A percentile compares a stretch with the other conserved stretches of the same genome.
Evolutionary conservation across 371 early-diverging fungal species (phyloP).

Genomic region (Mortierella sp.): DNA sequence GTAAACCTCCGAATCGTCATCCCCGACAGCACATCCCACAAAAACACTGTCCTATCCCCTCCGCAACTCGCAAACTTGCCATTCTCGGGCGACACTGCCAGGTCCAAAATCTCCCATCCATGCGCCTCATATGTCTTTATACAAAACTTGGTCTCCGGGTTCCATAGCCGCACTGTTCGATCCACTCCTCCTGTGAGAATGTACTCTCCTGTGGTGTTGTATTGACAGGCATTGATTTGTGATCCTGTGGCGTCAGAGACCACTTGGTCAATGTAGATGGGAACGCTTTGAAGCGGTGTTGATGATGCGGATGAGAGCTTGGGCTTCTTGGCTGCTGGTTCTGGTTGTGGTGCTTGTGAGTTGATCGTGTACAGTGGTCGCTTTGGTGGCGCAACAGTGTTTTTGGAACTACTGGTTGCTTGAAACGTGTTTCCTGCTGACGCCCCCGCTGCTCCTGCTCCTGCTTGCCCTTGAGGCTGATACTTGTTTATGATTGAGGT

Average conservation of each 20-base stretch:
- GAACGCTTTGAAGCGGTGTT: slow-evolving; percentile 7
- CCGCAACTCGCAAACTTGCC: slow-evolving; percentile 87
- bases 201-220: slow-evolving; percentile 80
- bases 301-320: not conserved
- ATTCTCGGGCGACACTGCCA: slow-evolving; percentile 86
- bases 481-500: slow-evolving; percentile 20
- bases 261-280: slow-evolving; percentile 41
- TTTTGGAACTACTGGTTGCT: not conserved
- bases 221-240: slow-evolving; percentile 71
- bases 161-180: slow-evolving; percentile 86
- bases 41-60: slow-evolving; percentile 82
- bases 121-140: slow-evolving; percentile 90
- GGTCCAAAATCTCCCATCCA: slow-evolving; percentile 87
- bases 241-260: slow-evolving; percentile 48
- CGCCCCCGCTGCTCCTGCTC: not conserved
- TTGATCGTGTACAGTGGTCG: not conserved
- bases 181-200: slow-evolving; percentile 86
- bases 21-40: slow-evolving; percentile 91
- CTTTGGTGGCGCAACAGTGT: slow-evolving; percentile 12
- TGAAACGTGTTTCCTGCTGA: not conserved
- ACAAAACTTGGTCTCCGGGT: slow-evolving; percentile 74
- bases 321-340: slow-evolving; percentile 4
- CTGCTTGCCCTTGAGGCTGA: not conserved
- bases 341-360: slow-evolving; percentile 13
- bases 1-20: slow-evolving; percentile 78